A percentile compares a stretch with the other conserved stretches of the same genome.
phyloP scores from a whole-genome alignment of 2,329 filamentous ascomycete genomes.

The Aspergillus cejpii region DNA sequence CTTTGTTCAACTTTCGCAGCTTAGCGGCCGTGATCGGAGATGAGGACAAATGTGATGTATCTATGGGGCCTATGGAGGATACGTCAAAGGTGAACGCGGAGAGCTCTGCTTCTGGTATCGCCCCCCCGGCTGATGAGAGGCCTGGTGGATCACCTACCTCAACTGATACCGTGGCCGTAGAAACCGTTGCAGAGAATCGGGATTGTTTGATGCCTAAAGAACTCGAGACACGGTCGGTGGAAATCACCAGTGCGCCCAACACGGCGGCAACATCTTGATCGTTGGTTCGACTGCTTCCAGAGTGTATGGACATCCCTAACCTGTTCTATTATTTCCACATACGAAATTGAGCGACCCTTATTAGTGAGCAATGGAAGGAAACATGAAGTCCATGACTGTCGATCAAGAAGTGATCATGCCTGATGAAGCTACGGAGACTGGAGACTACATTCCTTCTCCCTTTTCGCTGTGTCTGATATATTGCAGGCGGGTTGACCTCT shows the following conservation, averaged over 20 bases:
- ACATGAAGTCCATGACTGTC: too few species aligned
- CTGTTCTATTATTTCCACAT: too few species aligned
- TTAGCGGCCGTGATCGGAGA: conserved; percentile 75
- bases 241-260: conserved; percentile 25
- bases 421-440: too few species aligned
- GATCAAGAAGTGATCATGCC: background rate
- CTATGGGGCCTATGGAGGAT: conserved; percentile 36
- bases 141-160: conserved; percentile 7
- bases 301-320: too few species aligned
- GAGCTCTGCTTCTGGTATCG: conserved; percentile 17
- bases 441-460: background rate
- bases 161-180: conserved; percentile 7
- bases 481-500: conserved; percentile 9
- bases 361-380: too few species aligned
- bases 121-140: conserved; percentile 14
- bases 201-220: conserved; percentile 29
- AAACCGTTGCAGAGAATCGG: conserved; percentile 12
- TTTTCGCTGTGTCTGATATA: background rate
- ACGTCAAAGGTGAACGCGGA: conserved; percentile 17
- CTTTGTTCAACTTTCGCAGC: conserved; percentile 87
- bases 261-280: conserved; percentile 25
- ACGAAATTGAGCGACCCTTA: too few species aligned
- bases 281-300: background rate
- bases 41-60: conserved; percentile 46
- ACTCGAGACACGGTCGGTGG: conserved; percentile 33